Evolutionary conservation across 116 monocot genomes (phyloP).

Genomic region (Trichopus zeylanicus): DNA sequence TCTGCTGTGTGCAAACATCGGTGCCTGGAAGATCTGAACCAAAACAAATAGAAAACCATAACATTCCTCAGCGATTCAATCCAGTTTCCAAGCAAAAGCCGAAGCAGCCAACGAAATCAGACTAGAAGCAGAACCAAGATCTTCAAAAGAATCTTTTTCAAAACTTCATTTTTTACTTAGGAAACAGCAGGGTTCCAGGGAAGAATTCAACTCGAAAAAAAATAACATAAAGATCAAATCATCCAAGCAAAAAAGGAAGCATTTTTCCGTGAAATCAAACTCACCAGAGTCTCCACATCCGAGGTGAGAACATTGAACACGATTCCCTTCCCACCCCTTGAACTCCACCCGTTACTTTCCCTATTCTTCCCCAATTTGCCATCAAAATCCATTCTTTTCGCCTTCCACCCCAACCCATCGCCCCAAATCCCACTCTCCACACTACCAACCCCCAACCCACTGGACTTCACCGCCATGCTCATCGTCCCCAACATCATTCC

Average conservation of each 20-base stretch:
- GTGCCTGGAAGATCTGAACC: slow-evolving; percentile 23
- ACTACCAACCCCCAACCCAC: neutral
- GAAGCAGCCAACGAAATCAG: too few relatives aligned
- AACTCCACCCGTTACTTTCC: too few relatives aligned
- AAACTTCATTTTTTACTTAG: neutral
- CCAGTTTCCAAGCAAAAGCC: neutral
- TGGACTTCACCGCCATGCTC: slow-evolving; percentile 3
- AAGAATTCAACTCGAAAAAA: too few relatives aligned
- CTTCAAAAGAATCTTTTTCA: too few relatives aligned
- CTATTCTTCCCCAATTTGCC: neutral
- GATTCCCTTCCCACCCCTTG: neutral
- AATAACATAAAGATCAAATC: too few relatives aligned
- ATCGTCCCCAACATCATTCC: neutral
- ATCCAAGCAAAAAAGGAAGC: too few relatives aligned
- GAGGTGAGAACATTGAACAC: slow-evolving; percentile 25
- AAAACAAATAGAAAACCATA: neutral
- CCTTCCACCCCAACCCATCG: neutral
- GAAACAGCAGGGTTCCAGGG: too few relatives aligned
- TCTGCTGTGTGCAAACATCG: slow-evolving; percentile 14
- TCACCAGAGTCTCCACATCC: slow-evolving; percentile 28
- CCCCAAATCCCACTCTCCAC: slow-evolving; percentile 23
- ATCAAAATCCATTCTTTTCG: neutral
- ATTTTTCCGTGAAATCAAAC: neutral
- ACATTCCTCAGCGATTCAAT: too few relatives aligned
- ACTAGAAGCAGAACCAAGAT: too few relatives aligned